A percentile compares a stretch with the other conserved stretches of the same genome.
Conservation (phyloP, 257 asterid species). For the Solanum dulcamara region DNA sequence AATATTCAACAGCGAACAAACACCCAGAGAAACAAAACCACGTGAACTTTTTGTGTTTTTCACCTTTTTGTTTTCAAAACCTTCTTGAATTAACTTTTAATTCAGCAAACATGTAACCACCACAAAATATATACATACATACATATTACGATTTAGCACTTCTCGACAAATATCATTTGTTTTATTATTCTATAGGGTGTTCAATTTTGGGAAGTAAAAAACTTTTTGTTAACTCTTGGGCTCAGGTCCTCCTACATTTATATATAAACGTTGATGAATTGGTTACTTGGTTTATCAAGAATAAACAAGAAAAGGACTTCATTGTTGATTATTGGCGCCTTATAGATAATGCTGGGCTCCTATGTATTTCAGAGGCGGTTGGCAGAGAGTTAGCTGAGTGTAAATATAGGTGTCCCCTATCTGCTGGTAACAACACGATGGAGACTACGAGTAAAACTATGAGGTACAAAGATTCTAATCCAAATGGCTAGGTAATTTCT, state of each 20-base stretch:
- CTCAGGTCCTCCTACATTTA: background rate
- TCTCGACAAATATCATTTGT: background rate
- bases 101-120: background rate
- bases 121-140: background rate
- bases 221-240: background rate
- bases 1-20: background rate
- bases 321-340: background rate
- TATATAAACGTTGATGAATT: too few relatives aligned
- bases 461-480: background rate
- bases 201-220: background rate
- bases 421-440: background rate
- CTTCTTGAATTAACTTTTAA: background rate
- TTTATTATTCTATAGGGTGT: background rate
- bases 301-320: background rate
- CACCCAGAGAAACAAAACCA: background rate
- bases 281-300: background rate
- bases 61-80: background rate
- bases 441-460: background rate
- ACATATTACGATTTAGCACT: background rate
- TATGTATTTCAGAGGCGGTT: background rate
- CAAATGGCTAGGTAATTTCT: background rate
- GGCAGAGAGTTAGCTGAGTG: background rate
- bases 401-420: background rate
- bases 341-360: background rate
- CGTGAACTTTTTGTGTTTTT: background rate